These are phyloP conservation scores for Echinochloa phyllopogon DNA, from an alignment of 176 grass and related monocot species.

Conservation along the genomic window DNA sequence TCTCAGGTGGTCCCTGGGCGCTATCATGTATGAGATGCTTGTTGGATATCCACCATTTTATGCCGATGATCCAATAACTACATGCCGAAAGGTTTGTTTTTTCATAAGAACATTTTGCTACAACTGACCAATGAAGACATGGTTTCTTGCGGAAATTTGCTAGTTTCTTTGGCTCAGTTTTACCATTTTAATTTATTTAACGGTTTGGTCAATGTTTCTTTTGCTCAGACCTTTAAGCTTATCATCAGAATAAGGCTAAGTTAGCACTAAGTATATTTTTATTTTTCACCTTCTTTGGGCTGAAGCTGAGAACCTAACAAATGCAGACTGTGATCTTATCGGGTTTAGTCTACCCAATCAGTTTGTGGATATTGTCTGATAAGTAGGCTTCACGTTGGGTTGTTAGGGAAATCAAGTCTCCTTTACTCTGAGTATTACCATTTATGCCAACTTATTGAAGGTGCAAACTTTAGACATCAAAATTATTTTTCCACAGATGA, in stretches of 20 bases:
- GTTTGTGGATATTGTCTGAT: background rate
- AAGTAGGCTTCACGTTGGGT: conserved; percentile 19
- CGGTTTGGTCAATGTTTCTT: conserved; percentile 21
- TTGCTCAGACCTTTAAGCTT: conserved; percentile 35
- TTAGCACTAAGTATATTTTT: background rate
- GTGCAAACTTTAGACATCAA: background rate
- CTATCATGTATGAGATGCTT: conserved; percentile 99
- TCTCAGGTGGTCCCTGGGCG: conserved; percentile 93
- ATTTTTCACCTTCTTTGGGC: conserved; percentile 4
- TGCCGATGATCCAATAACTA: conserved; percentile 93
- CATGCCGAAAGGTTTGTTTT: conserved; percentile 87
- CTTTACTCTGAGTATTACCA: background rate
- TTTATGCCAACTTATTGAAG: background rate
- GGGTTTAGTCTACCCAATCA: conserved; percentile 18
- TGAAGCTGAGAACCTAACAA: conserved; percentile 22
- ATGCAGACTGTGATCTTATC: conserved; percentile 1
- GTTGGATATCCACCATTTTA: conserved; percentile 97
- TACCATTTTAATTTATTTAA: conserved; percentile 13
- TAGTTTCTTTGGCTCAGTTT: conserved; percentile 1
- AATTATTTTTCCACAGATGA: background rate
- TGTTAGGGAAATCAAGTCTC: background rate
- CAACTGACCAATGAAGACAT: background rate
- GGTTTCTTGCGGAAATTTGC: background rate
- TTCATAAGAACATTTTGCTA: conserved; percentile 26
- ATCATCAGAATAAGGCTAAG: conserved; percentile 4